Evolutionary conservation across 148 eudicot genomes (phyloP).

Genomic region (Vaccinium darrowii): DNA sequence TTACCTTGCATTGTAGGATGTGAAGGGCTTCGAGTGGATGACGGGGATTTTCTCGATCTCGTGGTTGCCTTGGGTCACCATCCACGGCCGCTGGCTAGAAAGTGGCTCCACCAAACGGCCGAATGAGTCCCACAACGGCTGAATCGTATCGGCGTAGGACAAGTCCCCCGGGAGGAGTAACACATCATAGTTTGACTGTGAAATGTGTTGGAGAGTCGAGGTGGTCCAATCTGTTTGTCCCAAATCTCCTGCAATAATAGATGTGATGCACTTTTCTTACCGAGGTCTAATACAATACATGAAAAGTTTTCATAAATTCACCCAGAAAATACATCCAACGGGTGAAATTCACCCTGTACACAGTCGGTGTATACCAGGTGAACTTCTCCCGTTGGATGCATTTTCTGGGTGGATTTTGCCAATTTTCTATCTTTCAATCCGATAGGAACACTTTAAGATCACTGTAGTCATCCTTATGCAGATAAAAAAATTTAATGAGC

Average conservation of each 20-base stretch:
- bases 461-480: no score
- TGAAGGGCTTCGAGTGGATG: conserved; percentile 41
- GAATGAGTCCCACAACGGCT: conserved; percentile 68
- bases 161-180: conserved; percentile 72
- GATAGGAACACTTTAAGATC: no score
- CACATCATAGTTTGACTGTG: conserved; percentile 55
- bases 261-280: no score
- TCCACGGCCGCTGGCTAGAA: conserved; percentile 79
- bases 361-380: no score
- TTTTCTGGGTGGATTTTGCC: no score
- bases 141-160: conserved; percentile 57
- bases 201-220: conserved; percentile 61
- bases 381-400: no score
- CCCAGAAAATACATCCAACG: no score
- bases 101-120: conserved; percentile 63
- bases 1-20: conserved; percentile 49
- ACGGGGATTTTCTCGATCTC: conserved; percentile 51
- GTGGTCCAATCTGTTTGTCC: conserved; percentile 71
- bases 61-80: conserved; percentile 84
- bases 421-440: no score
- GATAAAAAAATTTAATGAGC: no score
- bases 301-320: no score
- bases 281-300: no score
- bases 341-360: no score
- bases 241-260: conserved; percentile 46